Conservation (phyloP, 1,139 yeast genomes). For the Entelexis sorbosivorans region DNA sequence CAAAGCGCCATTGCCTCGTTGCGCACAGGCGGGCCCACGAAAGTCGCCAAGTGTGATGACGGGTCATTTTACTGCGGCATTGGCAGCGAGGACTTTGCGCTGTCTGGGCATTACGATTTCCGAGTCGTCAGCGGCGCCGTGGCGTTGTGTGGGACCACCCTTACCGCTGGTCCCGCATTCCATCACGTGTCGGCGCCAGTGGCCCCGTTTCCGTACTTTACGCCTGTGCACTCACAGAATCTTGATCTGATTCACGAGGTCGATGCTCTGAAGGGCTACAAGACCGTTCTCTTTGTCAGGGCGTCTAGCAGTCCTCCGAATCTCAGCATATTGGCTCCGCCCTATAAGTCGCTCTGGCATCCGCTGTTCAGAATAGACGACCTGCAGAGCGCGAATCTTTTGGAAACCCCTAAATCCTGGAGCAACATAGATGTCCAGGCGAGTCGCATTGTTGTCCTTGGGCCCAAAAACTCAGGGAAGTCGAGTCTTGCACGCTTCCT, state of each 20-base stretch:
- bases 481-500: constrained; percentile 57
- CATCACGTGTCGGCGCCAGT: constrained; percentile 37
- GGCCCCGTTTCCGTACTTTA: constrained; percentile 45
- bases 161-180: constrained; percentile 16
- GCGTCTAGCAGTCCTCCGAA: constrained; percentile 40
- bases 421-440: constrained; percentile 13
- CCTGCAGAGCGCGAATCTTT: neutral
- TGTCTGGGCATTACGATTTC: constrained; percentile 21
- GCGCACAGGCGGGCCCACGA: constrained; percentile 13
- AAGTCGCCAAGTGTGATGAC: neutral
- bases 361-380: constrained; percentile 2
- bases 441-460: constrained; percentile 36
- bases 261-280: constrained; percentile 28
- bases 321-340: constrained; percentile 41
- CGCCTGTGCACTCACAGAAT: constrained; percentile 32
- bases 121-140: constrained; percentile 21
- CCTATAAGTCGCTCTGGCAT: constrained; percentile 35
- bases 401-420: constrained; percentile 25
- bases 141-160: constrained; percentile 41
- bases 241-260: neutral
- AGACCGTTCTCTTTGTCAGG: constrained; percentile 38
- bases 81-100: constrained; percentile 16
- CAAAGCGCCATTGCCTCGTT: constrained; percentile 18
- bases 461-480: constrained; percentile 75
- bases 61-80: constrained; percentile 10